Percentiles rank a stretch among this genome's conserved stretches.
Conservation (phyloP, 1,139 yeast species). For the Geotrichum fermentans region DNA sequence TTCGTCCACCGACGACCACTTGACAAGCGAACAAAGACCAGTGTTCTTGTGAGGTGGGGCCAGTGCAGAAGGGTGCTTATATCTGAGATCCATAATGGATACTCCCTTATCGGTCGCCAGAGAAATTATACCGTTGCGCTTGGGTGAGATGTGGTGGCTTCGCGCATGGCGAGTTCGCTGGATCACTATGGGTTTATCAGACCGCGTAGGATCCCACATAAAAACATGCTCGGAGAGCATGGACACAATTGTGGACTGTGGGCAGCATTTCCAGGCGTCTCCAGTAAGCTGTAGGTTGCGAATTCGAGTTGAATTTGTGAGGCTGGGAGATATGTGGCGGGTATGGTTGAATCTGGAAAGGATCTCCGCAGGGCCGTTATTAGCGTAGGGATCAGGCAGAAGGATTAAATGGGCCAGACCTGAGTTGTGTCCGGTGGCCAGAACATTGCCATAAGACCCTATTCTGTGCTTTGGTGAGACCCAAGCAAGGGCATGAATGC, state of each 20-base stretch:
- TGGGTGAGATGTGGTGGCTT: conserved; percentile 51
- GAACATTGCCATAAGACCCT: conserved; percentile 38
- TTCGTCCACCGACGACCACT: conserved; percentile 61
- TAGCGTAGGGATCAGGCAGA: conserved; percentile 52
- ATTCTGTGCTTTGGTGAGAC: conserved; percentile 40
- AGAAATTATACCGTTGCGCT: conserved; percentile 51
- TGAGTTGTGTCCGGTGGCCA: conserved; percentile 65
- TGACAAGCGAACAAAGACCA: conserved; percentile 43
- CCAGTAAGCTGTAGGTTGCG: conserved; percentile 39
- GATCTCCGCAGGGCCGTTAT: conserved; percentile 59
- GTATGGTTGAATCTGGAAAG: conserved; percentile 69
- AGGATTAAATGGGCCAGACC: conserved; percentile 67
- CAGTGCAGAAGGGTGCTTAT: conserved; percentile 39
- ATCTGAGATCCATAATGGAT: conserved; percentile 62
- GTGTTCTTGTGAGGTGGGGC: conserved; percentile 42
- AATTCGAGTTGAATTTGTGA: conserved; percentile 34
- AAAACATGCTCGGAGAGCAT: conserved; percentile 61
- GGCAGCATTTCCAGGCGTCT: conserved; percentile 42
- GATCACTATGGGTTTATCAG: conserved; percentile 51
- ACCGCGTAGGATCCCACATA: conserved; percentile 63
- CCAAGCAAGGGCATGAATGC: conserved; percentile 65
- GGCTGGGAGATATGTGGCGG: conserved; percentile 45
- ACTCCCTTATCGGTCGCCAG: conserved; percentile 67
- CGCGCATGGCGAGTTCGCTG: conserved; percentile 49
- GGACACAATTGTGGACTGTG: conserved; percentile 47